Conservation (phyloP, 176 grass and related monocot species). For the Carex myosuroides region DNA sequence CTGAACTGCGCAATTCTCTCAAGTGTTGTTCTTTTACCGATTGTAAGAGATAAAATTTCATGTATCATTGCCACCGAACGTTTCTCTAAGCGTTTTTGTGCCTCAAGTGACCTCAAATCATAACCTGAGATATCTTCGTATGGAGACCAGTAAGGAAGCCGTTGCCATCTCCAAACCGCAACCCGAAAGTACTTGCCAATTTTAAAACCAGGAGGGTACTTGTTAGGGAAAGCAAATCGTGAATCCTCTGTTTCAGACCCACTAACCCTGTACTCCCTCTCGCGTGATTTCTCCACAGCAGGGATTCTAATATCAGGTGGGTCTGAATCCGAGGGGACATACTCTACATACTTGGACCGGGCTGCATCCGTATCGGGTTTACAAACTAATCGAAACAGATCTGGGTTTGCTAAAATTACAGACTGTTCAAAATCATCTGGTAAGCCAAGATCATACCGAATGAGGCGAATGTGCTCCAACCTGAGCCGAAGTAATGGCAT, state of each 20-base stretch:
- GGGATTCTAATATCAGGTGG: conserved; percentile 42
- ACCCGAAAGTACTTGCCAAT: conserved; percentile 89
- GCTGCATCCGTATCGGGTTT: conserved; percentile 26
- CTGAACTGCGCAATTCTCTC: conserved; percentile 77
- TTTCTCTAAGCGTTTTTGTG: conserved; percentile 70
- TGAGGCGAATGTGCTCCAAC: conserved; percentile 68
- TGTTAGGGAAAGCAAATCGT: conserved; percentile 68
- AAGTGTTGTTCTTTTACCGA: conserved; percentile 69
- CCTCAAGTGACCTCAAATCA: conserved; percentile 82
- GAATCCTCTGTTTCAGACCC: conserved; percentile 54
- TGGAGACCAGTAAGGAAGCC: conserved; percentile 75
- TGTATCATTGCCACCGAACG: conserved; percentile 63
- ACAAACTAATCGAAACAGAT: conserved; percentile 52
- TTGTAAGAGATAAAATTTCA: conserved; percentile 53
- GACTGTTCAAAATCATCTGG: conserved; percentile 79
- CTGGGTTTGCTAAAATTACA: conserved; percentile 49
- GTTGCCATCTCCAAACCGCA: conserved; percentile 88
- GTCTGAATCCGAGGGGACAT: conserved; percentile 35
- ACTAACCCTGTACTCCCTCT: conserved; percentile 62
- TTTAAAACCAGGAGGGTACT: conserved; percentile 90
- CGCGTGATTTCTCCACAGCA: conserved; percentile 52
- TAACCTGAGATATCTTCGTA: conserved; percentile 74
- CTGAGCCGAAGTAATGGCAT: conserved; percentile 47
- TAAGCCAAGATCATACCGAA: conserved; percentile 57
- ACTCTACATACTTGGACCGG: conserved; percentile 55